These are phyloP conservation scores for Zoysia japonica DNA, from an alignment of 176 grass and related monocot genomes.

Conservation along the genomic window DNA sequence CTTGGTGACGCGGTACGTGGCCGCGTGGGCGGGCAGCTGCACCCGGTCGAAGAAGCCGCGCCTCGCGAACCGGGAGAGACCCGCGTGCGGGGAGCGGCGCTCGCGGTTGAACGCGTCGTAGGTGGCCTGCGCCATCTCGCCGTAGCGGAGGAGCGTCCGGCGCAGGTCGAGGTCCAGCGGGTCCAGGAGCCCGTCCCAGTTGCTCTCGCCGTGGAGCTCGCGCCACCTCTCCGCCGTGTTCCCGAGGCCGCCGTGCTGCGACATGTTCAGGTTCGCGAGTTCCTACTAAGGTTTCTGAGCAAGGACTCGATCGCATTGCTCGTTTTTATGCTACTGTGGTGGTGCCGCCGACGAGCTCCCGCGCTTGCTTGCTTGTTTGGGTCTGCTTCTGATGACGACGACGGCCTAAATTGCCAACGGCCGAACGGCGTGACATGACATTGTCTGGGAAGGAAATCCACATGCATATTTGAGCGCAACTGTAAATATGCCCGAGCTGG, in stretches of 20 bases:
- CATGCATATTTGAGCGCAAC: neutral
- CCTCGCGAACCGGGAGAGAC: conserved; percentile 44
- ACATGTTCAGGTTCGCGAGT: neutral
- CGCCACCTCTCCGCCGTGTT: conserved; percentile 60
- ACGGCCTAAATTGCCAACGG: conserved; percentile 9
- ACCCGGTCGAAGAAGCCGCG: conserved; percentile 48
- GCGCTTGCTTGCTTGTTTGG: neutral
- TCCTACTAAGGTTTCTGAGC: neutral
- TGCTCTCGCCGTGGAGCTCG: conserved; percentile 57
- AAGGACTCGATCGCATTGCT: too few species aligned
- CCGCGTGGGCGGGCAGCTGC: conserved; percentile 38
- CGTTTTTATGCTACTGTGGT: conserved; percentile 16
- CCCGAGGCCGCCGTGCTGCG: conserved; percentile 31
- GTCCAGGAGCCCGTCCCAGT: conserved; percentile 61
- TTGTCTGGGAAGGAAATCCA: neutral
- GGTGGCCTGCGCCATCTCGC: conserved; percentile 69
- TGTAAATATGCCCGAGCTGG: neutral
- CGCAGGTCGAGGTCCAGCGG: conserved; percentile 79
- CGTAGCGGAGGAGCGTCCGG: conserved; percentile 60
- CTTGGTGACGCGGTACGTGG: conserved; percentile 60
- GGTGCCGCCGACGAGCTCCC: neutral
- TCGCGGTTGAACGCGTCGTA: conserved; percentile 84
- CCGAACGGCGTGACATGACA: neutral
- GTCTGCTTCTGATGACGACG: neutral
- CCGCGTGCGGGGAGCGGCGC: conserved; percentile 55